A percentile compares a stretch with the other conserved stretches of the same genome.
These are phyloP conservation scores for Radiomyces spectabilis DNA, from an alignment of 192 early-diverging fungal genomes.

Conservation along the genomic window DNA sequence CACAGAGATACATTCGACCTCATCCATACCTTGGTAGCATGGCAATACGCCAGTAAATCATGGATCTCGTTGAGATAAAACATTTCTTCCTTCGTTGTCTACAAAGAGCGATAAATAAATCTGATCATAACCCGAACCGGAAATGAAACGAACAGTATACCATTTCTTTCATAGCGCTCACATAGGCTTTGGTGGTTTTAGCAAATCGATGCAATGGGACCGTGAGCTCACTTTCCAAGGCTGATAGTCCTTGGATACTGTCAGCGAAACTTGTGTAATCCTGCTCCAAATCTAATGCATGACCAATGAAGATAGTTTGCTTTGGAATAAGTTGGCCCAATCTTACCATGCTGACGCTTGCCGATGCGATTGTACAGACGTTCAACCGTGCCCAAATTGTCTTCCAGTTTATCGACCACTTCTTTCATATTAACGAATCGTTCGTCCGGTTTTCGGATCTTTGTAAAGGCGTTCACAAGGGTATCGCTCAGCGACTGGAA, in stretches of 20 bases:
- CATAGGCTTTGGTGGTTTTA: conserved; percentile 62
- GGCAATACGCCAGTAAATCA: conserved; percentile 82
- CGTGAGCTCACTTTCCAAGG: conserved; percentile 83
- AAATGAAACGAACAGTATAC: conserved; percentile 23
- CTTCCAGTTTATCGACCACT: conserved; percentile 71
- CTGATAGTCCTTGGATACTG: conserved; percentile 65
- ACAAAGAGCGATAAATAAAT: background rate
- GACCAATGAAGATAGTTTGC: too few species aligned
- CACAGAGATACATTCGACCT: background rate
- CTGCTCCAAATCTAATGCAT: conserved; percentile 55
- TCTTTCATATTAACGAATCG: conserved; percentile 78
- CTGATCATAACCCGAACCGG: background rate
- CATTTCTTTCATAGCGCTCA: conserved; percentile 60
- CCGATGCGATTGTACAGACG: conserved; percentile 66
- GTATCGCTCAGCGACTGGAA: conserved; percentile 44
- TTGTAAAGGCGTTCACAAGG: conserved; percentile 81
- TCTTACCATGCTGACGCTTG: conserved; percentile 57
- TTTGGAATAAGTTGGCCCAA: background rate
- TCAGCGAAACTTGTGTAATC: conserved; percentile 79
- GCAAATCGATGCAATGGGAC: conserved; percentile 68
- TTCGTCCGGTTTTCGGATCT: conserved; percentile 81
- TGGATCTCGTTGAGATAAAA: conserved; percentile 71
- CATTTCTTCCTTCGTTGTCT: conserved; percentile 53
- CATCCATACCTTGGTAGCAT: conserved; percentile 56
- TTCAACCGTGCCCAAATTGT: conserved; percentile 75